Percentiles rank a stretch among this genome's conserved stretches.
phyloP scores from a whole-genome alignment of 495 filamentous ascomycete species.

The Venustampulla echinocandica region DNA sequence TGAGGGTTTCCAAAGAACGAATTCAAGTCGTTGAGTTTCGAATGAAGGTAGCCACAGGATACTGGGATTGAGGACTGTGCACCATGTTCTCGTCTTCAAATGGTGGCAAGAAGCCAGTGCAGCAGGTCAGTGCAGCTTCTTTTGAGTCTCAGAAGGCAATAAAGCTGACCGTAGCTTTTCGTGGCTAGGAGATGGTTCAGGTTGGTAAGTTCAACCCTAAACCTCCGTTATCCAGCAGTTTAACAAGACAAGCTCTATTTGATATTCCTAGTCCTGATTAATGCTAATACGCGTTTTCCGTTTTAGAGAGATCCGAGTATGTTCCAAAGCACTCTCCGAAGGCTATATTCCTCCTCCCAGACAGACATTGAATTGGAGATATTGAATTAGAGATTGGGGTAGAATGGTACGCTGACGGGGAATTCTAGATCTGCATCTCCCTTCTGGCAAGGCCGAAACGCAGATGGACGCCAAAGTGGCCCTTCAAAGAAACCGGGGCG shows the following conservation, averaged over 20 bases:
- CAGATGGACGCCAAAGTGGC: slow-evolving; percentile 36
- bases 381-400: neutral
- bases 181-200: slow-evolving; percentile 91
- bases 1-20: too few relatives aligned
- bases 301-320: slow-evolving; percentile 27
- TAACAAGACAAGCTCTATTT: neutral
- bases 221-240: neutral
- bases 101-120: slow-evolving; percentile 58
- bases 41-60: slow-evolving; percentile 9
- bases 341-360: neutral
- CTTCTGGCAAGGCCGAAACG: slow-evolving; percentile 71
- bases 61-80: neutral
- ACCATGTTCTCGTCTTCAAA: slow-evolving; percentile 49
- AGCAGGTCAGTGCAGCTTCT: slow-evolving; percentile 51
- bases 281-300: slow-evolving; percentile 10
- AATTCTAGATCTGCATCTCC: slow-evolving; percentile 64
- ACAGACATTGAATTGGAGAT: neutral
- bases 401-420: slow-evolving; percentile 12
- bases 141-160: slow-evolving; percentile 2
- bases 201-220: slow-evolving; percentile 63
- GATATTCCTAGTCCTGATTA: neutral
- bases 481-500: slow-evolving; percentile 45
- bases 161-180: slow-evolving; percentile 16
- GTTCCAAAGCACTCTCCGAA: slow-evolving; percentile 4
- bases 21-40: too few relatives aligned